Base-by-base conservation (phyloP, 495 filamentous ascomycete species). In the Ramalina peruviana region DNA sequence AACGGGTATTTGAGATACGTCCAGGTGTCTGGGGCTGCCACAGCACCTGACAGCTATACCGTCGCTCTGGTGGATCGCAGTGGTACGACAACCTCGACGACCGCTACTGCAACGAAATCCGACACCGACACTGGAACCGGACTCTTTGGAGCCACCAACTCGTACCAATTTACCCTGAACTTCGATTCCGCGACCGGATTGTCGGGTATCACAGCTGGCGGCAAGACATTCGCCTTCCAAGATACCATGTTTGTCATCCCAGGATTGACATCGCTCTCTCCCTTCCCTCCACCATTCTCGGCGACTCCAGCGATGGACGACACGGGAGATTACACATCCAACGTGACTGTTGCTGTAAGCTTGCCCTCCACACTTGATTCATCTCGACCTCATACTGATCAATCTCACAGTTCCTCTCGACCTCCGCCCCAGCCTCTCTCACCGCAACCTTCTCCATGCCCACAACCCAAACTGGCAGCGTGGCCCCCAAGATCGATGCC, bases 231-330 rank as follows among this genome's bases (percentile, higher is more conserved):
- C 43, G 36, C 39, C 7, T 47, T 57, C 30, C 54, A 57, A 54
- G 54, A 57, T 46, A 50, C 44, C 43, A 54, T 57, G 54, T 57
- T 57, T 39, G 46, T 47, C 39, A 47, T 54, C 3, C 48, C 50
- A 2, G 41, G 43, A 11, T 20, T 54, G 36, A 54, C 53, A 0
- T 41, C 51, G 3, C 39, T 52, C 37, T 53, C 49, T 7, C 52
- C 55, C 12, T 37, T 23, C 9, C 53, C 49, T 13, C 38, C 56
- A 2, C 23, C 49, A 7, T 58, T 58, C 53, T 36, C 53, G 19
- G 30, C 49, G 15, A 53, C 20, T 21, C 54, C 53, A 16, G 44
- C 37, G 13, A 17, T 52, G 37, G 43, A 36, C 49, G 41, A 48
- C 15, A 36, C 37, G 33, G n/a, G 43, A 17, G 40, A 40, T 5